Evolutionary conservation across 2,329 filamentous ascomycete genomes (phyloP), one percentile per base, ranked within the genome.

Genomic region (Alternaria postmessia): DNA sequence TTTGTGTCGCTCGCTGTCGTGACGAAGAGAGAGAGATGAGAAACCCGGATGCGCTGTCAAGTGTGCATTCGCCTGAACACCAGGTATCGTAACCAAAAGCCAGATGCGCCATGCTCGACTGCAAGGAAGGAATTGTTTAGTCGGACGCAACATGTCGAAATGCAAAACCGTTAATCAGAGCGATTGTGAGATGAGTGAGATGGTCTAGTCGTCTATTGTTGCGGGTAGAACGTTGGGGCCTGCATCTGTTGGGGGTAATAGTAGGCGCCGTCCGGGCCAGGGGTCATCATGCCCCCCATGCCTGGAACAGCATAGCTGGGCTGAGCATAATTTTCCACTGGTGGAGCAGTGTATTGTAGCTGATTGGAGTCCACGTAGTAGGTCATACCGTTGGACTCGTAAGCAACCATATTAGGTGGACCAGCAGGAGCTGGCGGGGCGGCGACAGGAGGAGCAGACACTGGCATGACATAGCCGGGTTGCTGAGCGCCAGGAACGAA

Each of bases 371-470:
- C 91, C 71, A 93, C 94, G 76, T 97, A 99, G 78, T 96, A 98
- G 1, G 97, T 93, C 86, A 96, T 98, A 63, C 95, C 95, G 69
- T 97, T 96, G 65, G 90, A 89, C 81, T 98, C 94, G 77, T 97
- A 94, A 0, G 93, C 92, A 20, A 90, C 85, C 58, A 87, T 86
- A 18, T 83, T 84, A 3, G 81, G 79, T 65, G 86, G 87, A 7
- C 65, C 71, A 28, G 67, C 60, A 49, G 73, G 59, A 24, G 72
- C 51, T 28, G 69, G 73, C 44, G 78, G 71, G 46, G 78, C 73
- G 62, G 77, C 71, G 12, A 75, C 73, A n/a, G 72, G 59, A 49
- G 72, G 73, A 32, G 72, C 69, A 49, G 75, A 64, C 61, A 80
- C 64, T 47, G 66, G 81, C 71, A 78, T 81, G 78, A 70, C 75